These are phyloP conservation scores for Lactarius vividus DNA, from an alignment of 768 basidiomycete genomes.

Conservation along the genomic window DNA sequence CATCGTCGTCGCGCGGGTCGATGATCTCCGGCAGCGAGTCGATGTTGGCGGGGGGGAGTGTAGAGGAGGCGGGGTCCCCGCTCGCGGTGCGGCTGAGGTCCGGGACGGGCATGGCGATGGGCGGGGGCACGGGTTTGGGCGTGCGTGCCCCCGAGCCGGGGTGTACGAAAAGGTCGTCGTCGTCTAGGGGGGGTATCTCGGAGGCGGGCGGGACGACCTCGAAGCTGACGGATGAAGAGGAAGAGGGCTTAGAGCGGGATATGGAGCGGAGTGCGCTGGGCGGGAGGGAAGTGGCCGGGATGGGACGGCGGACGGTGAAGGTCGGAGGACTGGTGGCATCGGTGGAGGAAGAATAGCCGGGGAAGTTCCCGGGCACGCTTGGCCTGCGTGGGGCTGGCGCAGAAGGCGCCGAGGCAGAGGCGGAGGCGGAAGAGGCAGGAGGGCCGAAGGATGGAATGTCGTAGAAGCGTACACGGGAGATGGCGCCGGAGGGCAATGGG, in stretches of 20 bases:
- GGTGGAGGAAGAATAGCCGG: conserved; percentile 19
- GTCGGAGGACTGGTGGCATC: conserved; percentile 4
- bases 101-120: conserved; percentile 22
- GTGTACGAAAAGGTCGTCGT: conserved; percentile 11
- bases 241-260: conserved; percentile 22
- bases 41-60: conserved; percentile 16
- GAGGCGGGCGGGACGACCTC: conserved; percentile 20
- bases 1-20: conserved; percentile 9
- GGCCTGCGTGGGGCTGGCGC: conserved; percentile 10
- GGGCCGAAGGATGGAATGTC: conserved; percentile 5
- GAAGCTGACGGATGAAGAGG: conserved; percentile 29
- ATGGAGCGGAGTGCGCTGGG: conserved; percentile 21
- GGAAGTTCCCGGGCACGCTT: conserved; percentile 22
- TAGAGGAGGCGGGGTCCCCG: conserved; percentile 10
- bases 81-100: conserved; percentile 3
- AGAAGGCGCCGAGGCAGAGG: background rate
- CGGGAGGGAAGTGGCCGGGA: conserved; percentile 24
- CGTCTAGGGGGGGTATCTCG: conserved; percentile 23
- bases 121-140: conserved; percentile 20
- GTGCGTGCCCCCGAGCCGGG: conserved; percentile 11
- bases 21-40: conserved; percentile 27
- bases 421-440: background rate
- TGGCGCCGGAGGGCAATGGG: conserved; percentile 29
- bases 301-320: conserved; percentile 10
- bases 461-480: conserved; percentile 29